Conservation (phyloP, 768 basidiomycete species). For the Rhizopogon vesiculosus region DNA sequence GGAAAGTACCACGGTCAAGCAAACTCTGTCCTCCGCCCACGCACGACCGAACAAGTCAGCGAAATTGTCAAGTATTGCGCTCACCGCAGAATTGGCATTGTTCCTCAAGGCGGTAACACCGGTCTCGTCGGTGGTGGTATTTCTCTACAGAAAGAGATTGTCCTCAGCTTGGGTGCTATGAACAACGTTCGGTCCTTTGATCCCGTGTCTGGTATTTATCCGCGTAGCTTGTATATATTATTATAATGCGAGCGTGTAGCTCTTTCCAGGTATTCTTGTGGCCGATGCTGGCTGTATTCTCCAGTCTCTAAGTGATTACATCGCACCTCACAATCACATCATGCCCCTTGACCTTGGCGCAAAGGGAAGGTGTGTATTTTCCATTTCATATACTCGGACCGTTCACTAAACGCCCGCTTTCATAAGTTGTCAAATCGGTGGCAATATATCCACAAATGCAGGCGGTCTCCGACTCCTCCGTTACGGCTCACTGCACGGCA, state of each 20-base stretch:
- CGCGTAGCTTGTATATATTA: slow-evolving; percentile 3
- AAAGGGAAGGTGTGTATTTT: slow-evolving; percentile 73
- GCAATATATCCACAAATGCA: slow-evolving; percentile 95
- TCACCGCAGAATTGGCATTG: slow-evolving; percentile 76
- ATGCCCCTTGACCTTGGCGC: slow-evolving; percentile 96
- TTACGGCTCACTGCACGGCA: slow-evolving; percentile 93
- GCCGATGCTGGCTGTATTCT: slow-evolving; percentile 95
- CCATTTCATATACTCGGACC: not conserved
- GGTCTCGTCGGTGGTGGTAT: slow-evolving; percentile 96
- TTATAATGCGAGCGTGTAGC: slow-evolving; percentile 4
- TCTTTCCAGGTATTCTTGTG: slow-evolving; percentile 71
- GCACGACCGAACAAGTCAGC: slow-evolving; percentile 82
- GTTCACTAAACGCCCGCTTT: slow-evolving; percentile 1
- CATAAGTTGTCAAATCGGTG: slow-evolving; percentile 91
- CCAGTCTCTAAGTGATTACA: slow-evolving; percentile 80
- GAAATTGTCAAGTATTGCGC: slow-evolving; percentile 86
- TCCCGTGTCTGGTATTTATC: slow-evolving; percentile 63
- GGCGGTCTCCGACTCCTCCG: slow-evolving; percentile 93
- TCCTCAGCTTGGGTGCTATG: slow-evolving; percentile 83
- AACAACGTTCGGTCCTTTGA: slow-evolving; percentile 79
- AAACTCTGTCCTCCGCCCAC: slow-evolving; percentile 85
- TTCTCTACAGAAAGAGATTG: slow-evolving; percentile 81
- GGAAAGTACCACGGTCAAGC: slow-evolving; percentile 86
- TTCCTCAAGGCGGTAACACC: slow-evolving; percentile 98
- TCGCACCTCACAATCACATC: slow-evolving; percentile 86